Evolutionary conservation across 2,329 filamentous ascomycete species (phyloP).

Genomic region (Colletotrichum scovillei): DNA sequence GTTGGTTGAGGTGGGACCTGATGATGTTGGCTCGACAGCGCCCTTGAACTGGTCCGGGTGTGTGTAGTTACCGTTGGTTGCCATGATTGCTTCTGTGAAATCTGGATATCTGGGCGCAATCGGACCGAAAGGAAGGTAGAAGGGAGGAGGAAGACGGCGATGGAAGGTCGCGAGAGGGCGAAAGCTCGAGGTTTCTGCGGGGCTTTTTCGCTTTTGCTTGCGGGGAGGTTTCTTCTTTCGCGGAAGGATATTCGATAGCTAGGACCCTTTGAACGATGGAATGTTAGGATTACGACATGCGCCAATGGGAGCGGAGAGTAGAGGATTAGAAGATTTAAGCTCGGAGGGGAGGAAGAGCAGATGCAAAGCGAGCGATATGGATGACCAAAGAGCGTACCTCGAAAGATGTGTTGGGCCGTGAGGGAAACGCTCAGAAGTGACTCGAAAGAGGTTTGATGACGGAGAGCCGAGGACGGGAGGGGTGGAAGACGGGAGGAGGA

Average conservation of each 20-base stretch:
- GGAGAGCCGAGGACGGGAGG: slow-evolving; percentile 1
- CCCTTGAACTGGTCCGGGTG: slow-evolving; percentile 56
- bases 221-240: slow-evolving; percentile 6
- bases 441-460: slow-evolving; percentile 29
- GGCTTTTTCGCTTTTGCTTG: slow-evolving; percentile 18
- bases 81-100: slow-evolving; percentile 54
- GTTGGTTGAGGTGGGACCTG: slow-evolving; percentile 48
- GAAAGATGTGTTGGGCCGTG: slow-evolving; percentile 15
- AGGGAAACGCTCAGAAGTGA: slow-evolving; percentile 26
- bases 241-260: slow-evolving; percentile 6
- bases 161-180: slow-evolving; percentile 10
- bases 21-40: slow-evolving; percentile 51
- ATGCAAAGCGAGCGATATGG: slow-evolving; percentile 1
- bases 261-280: slow-evolving; percentile 3
- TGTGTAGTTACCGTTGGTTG: slow-evolving; percentile 67
- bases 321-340: background rate
- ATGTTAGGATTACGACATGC: slow-evolving; percentile 23
- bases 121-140: slow-evolving; percentile 18
- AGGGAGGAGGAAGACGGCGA: background rate
- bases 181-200: slow-evolving; percentile 32
- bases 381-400: slow-evolving; percentile 20
- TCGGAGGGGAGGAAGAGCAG: background rate
- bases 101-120: slow-evolving; percentile 30
- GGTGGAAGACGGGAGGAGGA: too few relatives aligned
- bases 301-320: slow-evolving; percentile 10